These are phyloP conservation scores for Globisporangium paddicum DNA, from an alignment of 352 stramenopile species.

Conservation along the genomic window DNA sequence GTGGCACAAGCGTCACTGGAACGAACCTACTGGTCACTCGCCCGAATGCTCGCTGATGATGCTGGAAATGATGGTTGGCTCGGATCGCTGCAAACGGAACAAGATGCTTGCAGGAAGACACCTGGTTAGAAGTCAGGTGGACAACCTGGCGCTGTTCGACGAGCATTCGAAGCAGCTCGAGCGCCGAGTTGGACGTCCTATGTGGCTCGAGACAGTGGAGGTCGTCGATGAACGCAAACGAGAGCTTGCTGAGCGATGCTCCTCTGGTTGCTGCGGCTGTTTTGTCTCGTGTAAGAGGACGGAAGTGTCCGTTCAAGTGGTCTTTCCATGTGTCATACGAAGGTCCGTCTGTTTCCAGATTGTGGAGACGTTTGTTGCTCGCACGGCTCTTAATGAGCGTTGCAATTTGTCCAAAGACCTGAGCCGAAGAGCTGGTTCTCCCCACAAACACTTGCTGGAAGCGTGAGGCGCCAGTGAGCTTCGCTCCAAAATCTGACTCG, in stretches of 20 bases:
- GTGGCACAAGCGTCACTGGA: conserved; percentile 22
- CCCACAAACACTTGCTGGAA: conserved; percentile 16
- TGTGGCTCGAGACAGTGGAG: conserved; percentile 32
- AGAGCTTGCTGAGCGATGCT: neutral
- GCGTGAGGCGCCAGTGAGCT: neutral
- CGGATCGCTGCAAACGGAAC: conserved; percentile 29
- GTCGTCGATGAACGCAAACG: conserved; percentile 59
- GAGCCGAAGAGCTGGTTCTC: neutral
- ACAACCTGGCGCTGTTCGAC: conserved; percentile 35
- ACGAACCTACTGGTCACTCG: conserved; percentile 32
- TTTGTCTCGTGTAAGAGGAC: neutral
- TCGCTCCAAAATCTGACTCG: neutral
- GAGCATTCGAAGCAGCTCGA: conserved; percentile 49
- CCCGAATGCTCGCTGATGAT: conserved; percentile 9
- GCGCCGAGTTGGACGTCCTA: conserved; percentile 21
- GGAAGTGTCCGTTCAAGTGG: neutral
- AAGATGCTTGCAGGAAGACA: conserved; percentile 22
- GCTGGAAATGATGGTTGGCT: neutral
- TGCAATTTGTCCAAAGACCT: conserved; percentile 12
- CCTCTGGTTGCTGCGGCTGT: neutral
- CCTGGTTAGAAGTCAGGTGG: conserved; percentile 25
- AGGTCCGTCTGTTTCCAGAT: neutral
- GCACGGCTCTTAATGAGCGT: conserved; percentile 5
- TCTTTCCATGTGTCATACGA: neutral
- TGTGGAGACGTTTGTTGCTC: neutral